Evolutionary conservation across 495 filamentous ascomycete species (phyloP), one percentile per base, ranked within the genome.

Genomic region (Cercophora scortea): DNA sequence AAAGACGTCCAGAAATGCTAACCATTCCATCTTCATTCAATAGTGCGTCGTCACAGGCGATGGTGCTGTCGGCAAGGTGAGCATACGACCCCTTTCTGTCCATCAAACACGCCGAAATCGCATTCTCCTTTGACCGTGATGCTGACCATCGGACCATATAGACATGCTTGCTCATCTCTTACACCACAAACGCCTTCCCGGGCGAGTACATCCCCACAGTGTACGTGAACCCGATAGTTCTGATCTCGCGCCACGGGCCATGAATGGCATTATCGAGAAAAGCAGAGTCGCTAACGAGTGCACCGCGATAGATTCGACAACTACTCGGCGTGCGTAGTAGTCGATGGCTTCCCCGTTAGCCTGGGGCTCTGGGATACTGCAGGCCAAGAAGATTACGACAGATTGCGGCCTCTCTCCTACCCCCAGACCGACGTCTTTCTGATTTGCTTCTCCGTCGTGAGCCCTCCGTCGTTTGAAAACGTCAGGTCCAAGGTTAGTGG

Each of bases 191-290:
- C 78, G 93, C 93, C 40, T 98, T 98, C 70, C 93, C 93, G 13
- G 93, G 93, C 58, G 93, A 98, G 77, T 98, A 98, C 66, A 96
- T 98, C 65, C 93, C 93, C 59, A 98, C 93, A 54, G 94, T 97
- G 92, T 97, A 75, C 78, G 88, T 84, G 48, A 8, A 46, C 35
- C 34, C 51, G 45, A 36, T 54, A 50, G 52, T 49, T 49, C 17
- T 18, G 32, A 42, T 35, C 40, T 41, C 25, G 25, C 25, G 25
- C 25, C 5, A 5, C 25, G 25, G 2, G 25, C 25, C 25, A 25
- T 25, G 25, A 5, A 25, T 25, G 25, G 25, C 25, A 25, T 25
- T 5, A 25, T 25, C 25, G 2, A 25, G 25, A 25, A 25, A 25
- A 17, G 13, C 92, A 63, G 87, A 90, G 63, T 90, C 90, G 45